These are phyloP conservation scores for Leccinellum luteum DNA, from an alignment of 768 basidiomycete genomes.

Conservation along the genomic window DNA sequence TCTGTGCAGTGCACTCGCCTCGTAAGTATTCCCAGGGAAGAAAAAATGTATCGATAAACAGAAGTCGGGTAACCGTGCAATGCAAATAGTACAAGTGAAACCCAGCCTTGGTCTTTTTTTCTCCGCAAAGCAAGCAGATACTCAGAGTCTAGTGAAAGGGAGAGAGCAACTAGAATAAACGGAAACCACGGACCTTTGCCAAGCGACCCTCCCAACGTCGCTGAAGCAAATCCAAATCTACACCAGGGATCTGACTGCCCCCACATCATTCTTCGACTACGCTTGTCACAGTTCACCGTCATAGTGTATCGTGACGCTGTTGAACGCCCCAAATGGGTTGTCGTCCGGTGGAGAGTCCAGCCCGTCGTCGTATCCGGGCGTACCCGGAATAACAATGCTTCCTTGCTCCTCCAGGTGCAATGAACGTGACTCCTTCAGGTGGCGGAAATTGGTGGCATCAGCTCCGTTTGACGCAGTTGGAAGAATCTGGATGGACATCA, in stretches of 20 bases:
- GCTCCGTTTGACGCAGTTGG: slow-evolving; percentile 70
- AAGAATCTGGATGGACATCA: slow-evolving; percentile 65
- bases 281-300: slow-evolving; percentile 57
- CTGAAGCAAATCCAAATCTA: slow-evolving; percentile 6
- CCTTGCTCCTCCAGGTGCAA: slow-evolving; percentile 81
- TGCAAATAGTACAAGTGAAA: slow-evolving; percentile 37
- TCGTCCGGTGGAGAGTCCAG: slow-evolving; percentile 43
- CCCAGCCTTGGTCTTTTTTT: slow-evolving; percentile 8
- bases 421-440: slow-evolving; percentile 86
- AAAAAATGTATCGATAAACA: slow-evolving; percentile 16
- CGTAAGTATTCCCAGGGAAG: slow-evolving; percentile 24
- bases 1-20: slow-evolving; percentile 16
- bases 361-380: slow-evolving; percentile 43
- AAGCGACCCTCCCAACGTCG: slow-evolving; percentile 3
- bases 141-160: slow-evolving; percentile 18
- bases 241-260: slow-evolving; percentile 1
- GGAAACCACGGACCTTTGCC: slow-evolving; percentile 20
- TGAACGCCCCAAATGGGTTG: slow-evolving; percentile 86
- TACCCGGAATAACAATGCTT: slow-evolving; percentile 34
- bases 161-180: slow-evolving; percentile 1
- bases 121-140: slow-evolving; percentile 22
- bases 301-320: slow-evolving; percentile 85
- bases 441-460: slow-evolving; percentile 88
- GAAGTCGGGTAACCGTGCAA: slow-evolving; percentile 23
- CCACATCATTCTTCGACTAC: background rate